phyloP scores from a whole-genome alignment of 2,329 filamentous ascomycete species.

The Aspergillus fumigatus region DNA sequence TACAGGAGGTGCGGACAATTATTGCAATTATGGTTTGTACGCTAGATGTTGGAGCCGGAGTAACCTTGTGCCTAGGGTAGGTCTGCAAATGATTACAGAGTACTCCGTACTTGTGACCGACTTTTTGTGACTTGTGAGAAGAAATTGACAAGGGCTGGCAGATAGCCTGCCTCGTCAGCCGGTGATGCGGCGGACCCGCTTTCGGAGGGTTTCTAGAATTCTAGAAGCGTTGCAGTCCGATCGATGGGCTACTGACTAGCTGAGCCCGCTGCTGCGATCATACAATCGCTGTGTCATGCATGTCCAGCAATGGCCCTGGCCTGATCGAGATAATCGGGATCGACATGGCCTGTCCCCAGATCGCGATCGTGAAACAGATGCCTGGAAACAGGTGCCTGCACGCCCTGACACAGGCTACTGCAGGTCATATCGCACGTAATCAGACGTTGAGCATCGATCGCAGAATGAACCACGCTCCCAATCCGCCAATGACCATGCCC shows the following conservation, averaged over 20 bases:
- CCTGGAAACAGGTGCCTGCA: neutral
- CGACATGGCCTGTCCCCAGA: neutral
- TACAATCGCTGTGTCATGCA: neutral
- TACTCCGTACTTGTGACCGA: no score
- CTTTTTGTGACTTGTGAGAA: no score
- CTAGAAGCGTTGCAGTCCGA: neutral
- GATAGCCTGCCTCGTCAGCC: neutral
- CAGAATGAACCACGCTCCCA: constrained; percentile 41
- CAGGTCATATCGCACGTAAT: neutral
- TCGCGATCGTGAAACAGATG: neutral
- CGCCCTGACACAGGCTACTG: neutral
- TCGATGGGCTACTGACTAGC: no score
- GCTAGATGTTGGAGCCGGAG: no score
- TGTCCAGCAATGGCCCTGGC: no score
- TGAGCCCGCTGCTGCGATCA: neutral
- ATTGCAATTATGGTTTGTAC: no score
- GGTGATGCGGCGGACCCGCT: neutral
- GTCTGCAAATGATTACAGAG: no score
- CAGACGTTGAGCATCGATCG: constrained; percentile 29
- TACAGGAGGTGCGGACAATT: neutral
- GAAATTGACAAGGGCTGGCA: no score
- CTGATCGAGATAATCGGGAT: neutral
- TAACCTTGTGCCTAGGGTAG: no score
- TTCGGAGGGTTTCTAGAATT: neutral
- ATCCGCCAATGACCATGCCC: constrained; percentile 32